Evolutionary conservation across 352 stramenopile species (phyloP), one percentile per base, ranked within the genome.

Genomic region (Saprolegnia diclina): DNA sequence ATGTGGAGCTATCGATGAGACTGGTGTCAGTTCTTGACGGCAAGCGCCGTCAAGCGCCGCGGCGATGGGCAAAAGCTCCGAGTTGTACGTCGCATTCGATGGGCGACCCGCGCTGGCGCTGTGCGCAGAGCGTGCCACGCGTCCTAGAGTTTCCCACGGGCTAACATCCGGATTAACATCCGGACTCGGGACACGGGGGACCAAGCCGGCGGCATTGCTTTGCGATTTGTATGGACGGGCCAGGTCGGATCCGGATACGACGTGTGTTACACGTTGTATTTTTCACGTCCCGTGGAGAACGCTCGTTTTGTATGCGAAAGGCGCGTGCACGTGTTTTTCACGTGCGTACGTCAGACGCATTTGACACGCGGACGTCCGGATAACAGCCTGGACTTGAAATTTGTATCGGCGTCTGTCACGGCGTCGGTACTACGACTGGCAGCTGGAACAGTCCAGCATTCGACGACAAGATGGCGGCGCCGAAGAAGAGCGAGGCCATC

Each of bases 401-500:
- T 48, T 48, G 42, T 48, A 48, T 48, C 13, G 42, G 11, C 42
- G 18, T 14, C 42, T 48, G 42, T 48, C 42, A 48, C 42, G 42
- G 42, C 18, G 42, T 48, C 42, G 11, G 13, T 14, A 48, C 18
- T 48, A 48, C 42, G 52, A 59, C 13, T 59, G 52, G 52, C 52
- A 35, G 29, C 29, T 35, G 29, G 24, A 59, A 42, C 13, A 59
- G 52, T 35, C 35, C 11, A 19, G 35, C 35, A 59, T 24, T n/a
- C 11, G 52, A 42, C 52, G 19, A 59, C 52, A 66, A 54, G 63
- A 69, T 69, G 63, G 21, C 62, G 40, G 74, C 76, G 68, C 76
- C 74, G 42, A 85, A 87, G 74, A 82, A 83, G 63, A 77, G 89
- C 72, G 85, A 95, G 75, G 87, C 84, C 65, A 89, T 93, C 65